Conservation (phyloP, 2,329 filamentous ascomycete species). For the Cercospora janseana region DNA sequence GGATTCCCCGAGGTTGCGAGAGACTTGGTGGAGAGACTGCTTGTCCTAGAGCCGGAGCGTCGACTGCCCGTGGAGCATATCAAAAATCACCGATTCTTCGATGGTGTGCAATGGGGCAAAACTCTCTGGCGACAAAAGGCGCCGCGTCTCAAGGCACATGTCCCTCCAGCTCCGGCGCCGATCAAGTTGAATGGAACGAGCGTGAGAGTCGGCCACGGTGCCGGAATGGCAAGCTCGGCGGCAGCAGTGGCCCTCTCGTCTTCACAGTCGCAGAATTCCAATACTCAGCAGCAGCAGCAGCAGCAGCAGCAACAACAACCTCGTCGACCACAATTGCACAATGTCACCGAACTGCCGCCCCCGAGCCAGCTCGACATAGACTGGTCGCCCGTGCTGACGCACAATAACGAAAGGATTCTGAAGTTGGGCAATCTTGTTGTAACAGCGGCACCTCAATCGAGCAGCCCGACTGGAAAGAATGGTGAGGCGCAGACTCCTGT, state of each 20-base stretch:
- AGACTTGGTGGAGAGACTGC: slow-evolving; percentile 83
- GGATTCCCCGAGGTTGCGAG: slow-evolving; percentile 83
- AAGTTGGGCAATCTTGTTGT: slow-evolving; percentile 91
- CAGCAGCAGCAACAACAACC: slow-evolving; percentile 17
- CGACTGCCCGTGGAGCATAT: slow-evolving; percentile 92
- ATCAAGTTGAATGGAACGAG: slow-evolving; percentile 34
- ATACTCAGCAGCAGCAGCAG: slow-evolving; percentile 7
- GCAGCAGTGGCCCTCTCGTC: slow-evolving; percentile 19
- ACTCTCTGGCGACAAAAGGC: slow-evolving; percentile 86
- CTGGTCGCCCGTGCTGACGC: slow-evolving; percentile 93
- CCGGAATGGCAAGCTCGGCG: slow-evolving; percentile 26
- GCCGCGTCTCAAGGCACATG: slow-evolving; percentile 79
- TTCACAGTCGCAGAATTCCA: slow-evolving; percentile 8
- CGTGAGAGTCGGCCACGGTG: slow-evolving; percentile 29
- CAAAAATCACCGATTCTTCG: slow-evolving; percentile 94
- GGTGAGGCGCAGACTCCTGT: slow-evolving; percentile 61
- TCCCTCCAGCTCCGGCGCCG: slow-evolving; percentile 55
- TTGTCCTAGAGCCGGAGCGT: slow-evolving; percentile 82
- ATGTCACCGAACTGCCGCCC: slow-evolving; percentile 94
- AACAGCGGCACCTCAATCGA: slow-evolving; percentile 71
- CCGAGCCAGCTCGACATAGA: slow-evolving; percentile 96
- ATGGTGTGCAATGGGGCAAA: slow-evolving; percentile 80
- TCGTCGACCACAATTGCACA: slow-evolving; percentile 64
- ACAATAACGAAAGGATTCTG: slow-evolving; percentile 87
- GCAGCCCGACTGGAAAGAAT: slow-evolving; percentile 69